Evolutionary conservation across 768 basidiomycete genomes (phyloP), one percentile per base, ranked within the genome.

Genomic region (Tricholoma saponaceum): DNA sequence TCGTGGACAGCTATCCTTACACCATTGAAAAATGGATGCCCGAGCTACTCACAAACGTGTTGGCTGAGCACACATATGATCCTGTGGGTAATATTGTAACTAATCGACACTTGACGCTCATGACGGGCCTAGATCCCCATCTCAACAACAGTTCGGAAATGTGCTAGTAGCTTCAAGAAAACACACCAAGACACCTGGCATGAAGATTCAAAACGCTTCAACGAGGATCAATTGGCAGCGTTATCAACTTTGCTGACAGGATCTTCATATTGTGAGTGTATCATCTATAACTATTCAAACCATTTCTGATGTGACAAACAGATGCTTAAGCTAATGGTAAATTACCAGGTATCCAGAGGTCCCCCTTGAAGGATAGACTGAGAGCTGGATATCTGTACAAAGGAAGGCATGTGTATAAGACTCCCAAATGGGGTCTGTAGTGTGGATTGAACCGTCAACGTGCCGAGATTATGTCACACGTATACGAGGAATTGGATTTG

Each of bases 21-120:
- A 95, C 94, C 1, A 89, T 98, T 13, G 96, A 96, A 66, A 85
- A 86, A 60, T 98, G 95, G 89, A 87, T 96, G 83, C 92, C 95
- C 0, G 84, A 86, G 49, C 79, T 97, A 44, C 74, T 95, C 60
- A 87, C 90, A 37, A 86, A 82, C 58, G 81, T 90, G 18, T 76
- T 95, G 55, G 87, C 86, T 9, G 88, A 90, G 63, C 89, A 93
- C 69, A 87, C 89, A 1, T 90, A 94, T 59, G 92, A 95, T 66
- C 95, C 94, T 12, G 86, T 87, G 60, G 58, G 80, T 65, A 2
- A 22, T 39, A 4, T n/a, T 52, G 44, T 30, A 26, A 35, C 28
- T 13, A 41, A 23, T 52, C 64, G 66, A 50, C 62, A 55, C 35
- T 62, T 58, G 53, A 52, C 43, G 10, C 46, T 51, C 25, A 37